These are phyloP conservation scores for Trametes punicea DNA, from an alignment of 768 basidiomycete species.

Conservation along the genomic window DNA sequence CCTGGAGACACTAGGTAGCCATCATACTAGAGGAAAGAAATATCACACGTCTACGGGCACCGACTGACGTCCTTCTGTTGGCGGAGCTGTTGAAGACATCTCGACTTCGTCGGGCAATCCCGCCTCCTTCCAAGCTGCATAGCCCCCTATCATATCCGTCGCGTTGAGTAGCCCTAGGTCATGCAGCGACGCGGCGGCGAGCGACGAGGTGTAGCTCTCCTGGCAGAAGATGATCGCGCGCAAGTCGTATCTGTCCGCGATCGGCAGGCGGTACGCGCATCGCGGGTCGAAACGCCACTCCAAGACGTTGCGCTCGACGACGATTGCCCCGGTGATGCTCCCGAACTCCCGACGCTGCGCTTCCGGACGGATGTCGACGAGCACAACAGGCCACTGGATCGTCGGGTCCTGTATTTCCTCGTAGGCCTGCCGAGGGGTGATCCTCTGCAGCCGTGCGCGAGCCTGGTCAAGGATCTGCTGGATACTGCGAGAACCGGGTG, in stretches of 20 bases:
- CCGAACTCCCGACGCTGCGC: slow-evolving; percentile 57
- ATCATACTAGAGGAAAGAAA: too few relatives aligned
- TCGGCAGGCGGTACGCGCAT: slow-evolving; percentile 47
- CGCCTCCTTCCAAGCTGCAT: slow-evolving; percentile 65
- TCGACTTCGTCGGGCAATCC: slow-evolving; percentile 48
- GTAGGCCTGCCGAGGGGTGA: slow-evolving; percentile 58
- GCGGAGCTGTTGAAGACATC: slow-evolving; percentile 14
- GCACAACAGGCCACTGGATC: slow-evolving; percentile 58
- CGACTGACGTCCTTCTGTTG: slow-evolving; percentile 4
- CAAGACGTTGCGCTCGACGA: slow-evolving; percentile 72
- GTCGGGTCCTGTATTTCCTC: slow-evolving; percentile 48
- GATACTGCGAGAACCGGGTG: slow-evolving; percentile 61
- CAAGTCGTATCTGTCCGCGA: slow-evolving; percentile 74
- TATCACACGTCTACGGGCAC: neutral
- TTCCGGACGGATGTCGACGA: slow-evolving; percentile 75
- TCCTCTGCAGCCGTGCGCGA: slow-evolving; percentile 60
- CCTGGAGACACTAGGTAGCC: too few relatives aligned
- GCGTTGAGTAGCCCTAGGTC: slow-evolving; percentile 69
- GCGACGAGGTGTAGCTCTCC: slow-evolving; percentile 68
- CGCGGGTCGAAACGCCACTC: slow-evolving; percentile 83
- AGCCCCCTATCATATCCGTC: slow-evolving; percentile 77
- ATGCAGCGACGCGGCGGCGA: slow-evolving; percentile 68
- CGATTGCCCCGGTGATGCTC: slow-evolving; percentile 60
- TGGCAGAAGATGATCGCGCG: slow-evolving; percentile 72
- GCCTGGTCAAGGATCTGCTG: slow-evolving; percentile 54